A percentile compares a stretch with the other conserved stretches of the same genome.
These are phyloP conservation scores for Barnettozyma hawaiiensis DNA, from an alignment of 1,139 yeast species.

Conservation along the genomic window DNA sequence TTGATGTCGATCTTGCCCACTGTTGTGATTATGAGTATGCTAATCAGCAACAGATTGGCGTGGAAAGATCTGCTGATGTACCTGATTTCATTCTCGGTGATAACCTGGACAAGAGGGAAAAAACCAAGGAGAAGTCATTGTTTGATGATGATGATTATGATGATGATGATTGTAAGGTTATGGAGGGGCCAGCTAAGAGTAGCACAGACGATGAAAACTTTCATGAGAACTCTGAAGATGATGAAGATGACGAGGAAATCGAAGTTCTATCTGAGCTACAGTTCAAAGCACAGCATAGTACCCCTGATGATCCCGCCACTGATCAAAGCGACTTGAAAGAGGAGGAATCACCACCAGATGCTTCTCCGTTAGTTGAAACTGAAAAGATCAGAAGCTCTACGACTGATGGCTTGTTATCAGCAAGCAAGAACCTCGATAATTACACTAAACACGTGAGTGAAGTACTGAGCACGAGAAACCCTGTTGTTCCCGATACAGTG, in stretches of 20 bases:
- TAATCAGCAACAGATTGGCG: background rate
- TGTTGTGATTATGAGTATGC: background rate
- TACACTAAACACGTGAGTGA: background rate
- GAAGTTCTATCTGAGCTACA: background rate
- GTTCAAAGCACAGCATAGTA: background rate
- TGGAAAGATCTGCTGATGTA: background rate
- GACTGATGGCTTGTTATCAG: background rate
- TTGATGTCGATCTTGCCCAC: conserved; percentile 2
- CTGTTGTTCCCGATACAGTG: background rate
- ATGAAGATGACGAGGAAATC: conserved; percentile 1
- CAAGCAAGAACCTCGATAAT: background rate
- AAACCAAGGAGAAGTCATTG: background rate
- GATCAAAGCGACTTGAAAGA: background rate
- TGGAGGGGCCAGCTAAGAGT: background rate
- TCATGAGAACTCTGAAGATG: background rate
- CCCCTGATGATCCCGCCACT: too few species aligned
- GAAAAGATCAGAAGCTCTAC: background rate
- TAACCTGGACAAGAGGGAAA: background rate
- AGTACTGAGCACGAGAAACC: background rate
- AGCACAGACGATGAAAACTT: background rate
- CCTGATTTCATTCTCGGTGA: background rate
- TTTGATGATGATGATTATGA: background rate
- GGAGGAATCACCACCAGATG: background rate
- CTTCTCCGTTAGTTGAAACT: background rate
- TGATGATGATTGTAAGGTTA: background rate